Evolutionary conservation across 441 rosid species (phyloP).

Genomic region (Adansonia rubrostipa): DNA sequence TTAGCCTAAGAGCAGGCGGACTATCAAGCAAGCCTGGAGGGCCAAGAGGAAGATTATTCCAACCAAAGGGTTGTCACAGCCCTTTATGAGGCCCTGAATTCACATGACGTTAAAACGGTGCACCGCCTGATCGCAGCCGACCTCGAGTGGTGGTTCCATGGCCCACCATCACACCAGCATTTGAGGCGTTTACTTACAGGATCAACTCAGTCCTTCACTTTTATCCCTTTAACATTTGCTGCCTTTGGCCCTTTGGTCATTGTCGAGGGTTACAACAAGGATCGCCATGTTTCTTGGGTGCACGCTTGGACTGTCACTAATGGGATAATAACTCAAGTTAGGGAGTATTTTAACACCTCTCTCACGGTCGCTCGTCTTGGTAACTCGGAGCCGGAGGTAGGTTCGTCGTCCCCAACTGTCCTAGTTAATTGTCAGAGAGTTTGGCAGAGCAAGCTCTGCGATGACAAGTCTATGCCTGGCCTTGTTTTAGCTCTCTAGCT

Average conservation of each 20-base stretch:
- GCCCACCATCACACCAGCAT: slow-evolving; percentile 49
- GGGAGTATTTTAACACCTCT: slow-evolving; percentile 75
- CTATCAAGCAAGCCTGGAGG: slow-evolving; percentile 32
- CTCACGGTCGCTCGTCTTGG: slow-evolving; percentile 51
- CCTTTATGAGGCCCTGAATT: slow-evolving; percentile 46
- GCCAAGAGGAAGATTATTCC: slow-evolving; percentile 16
- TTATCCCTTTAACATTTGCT: slow-evolving; percentile 29
- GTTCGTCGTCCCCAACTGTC: neutral
- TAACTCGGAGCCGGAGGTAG: neutral
- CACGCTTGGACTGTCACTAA: too few relatives aligned
- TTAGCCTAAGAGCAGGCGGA: slow-evolving; percentile 28
- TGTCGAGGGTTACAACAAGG: slow-evolving; percentile 54
- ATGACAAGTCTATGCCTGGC: slow-evolving; percentile 44
- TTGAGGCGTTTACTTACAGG: slow-evolving; percentile 50
- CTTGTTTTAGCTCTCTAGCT: slow-evolving; percentile 44
- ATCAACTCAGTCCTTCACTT: slow-evolving; percentile 29
- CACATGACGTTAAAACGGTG: slow-evolving; percentile 36
- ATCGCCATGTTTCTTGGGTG: slow-evolving; percentile 44
- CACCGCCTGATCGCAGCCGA: slow-evolving; percentile 40
- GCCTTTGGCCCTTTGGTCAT: slow-evolving; percentile 54
- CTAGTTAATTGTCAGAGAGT: slow-evolving; percentile 31
- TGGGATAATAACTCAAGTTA: slow-evolving; percentile 48
- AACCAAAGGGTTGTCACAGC: slow-evolving; percentile 35
- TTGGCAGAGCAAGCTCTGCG: slow-evolving; percentile 49
- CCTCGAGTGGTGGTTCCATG: slow-evolving; percentile 61